Conservation (phyloP, 257 asterid species). For the Cynanchum wilfordii region DNA sequence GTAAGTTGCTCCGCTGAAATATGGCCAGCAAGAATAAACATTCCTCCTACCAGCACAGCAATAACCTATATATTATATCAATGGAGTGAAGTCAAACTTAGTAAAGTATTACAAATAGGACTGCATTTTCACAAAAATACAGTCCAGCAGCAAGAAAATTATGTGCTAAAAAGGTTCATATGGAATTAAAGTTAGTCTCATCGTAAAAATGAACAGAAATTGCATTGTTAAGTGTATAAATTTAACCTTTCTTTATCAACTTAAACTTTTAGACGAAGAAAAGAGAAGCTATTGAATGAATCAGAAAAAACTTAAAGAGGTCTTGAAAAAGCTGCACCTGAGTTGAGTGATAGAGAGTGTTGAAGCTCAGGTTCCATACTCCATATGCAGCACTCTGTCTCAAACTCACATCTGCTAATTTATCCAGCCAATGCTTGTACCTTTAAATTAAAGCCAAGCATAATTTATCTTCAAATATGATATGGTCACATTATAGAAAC, state of each 20-base stretch:
- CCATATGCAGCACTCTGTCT: conserved; percentile 99
- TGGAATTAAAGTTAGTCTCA: not conserved
- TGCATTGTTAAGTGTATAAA: no score
- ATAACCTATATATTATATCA: conserved; percentile 51
- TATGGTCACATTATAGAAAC: not conserved
- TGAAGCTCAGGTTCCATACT: conserved; percentile 84
- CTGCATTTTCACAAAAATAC: not conserved
- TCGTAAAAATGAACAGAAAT: no score
- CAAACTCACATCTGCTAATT: conserved; percentile 70
- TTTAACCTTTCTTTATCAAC: no score
- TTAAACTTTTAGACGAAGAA: no score
- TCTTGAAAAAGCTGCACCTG: conserved; percentile 53
- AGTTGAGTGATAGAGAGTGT: conserved; percentile 79
- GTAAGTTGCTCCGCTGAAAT: conserved; percentile 96
- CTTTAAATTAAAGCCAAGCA: conserved; percentile 30
- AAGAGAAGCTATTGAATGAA: not conserved
- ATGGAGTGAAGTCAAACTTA: conserved; percentile 2
- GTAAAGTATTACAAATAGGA: not conserved
- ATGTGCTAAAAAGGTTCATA: not conserved
- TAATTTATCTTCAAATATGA: not conserved
- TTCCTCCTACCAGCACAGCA: conserved; percentile 97
- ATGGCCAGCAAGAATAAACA: conserved; percentile 78
- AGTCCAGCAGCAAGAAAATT: not conserved
- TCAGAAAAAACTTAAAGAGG: not conserved
- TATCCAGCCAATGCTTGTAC: conserved; percentile 69